phyloP scores from a whole-genome alignment of 2,329 filamentous ascomycete genomes.

The Westerdykella aurantiaca region DNA sequence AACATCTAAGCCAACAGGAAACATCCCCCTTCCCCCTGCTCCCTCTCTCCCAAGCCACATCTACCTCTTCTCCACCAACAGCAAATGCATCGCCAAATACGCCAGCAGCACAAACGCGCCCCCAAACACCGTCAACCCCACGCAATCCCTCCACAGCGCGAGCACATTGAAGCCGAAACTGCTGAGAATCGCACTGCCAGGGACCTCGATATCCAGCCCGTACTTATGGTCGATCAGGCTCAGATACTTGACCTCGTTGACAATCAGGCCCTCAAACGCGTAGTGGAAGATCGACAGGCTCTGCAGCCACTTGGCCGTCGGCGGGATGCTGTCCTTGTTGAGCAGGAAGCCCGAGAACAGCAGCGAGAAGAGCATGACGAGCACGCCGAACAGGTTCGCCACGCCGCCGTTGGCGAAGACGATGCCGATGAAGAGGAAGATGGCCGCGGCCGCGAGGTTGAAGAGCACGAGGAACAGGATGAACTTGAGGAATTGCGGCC shows the following conservation, averaged over 20 bases:
- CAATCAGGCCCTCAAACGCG: constrained; percentile 90
- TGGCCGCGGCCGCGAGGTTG: constrained; percentile 87
- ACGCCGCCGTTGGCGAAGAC: constrained; percentile 87
- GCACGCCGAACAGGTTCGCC: constrained; percentile 84
- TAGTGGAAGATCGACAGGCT: constrained; percentile 96
- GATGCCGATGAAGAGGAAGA: constrained; percentile 94
- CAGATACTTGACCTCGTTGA: constrained; percentile 90
- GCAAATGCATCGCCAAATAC: constrained; percentile 85
- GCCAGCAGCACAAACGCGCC: constrained; percentile 79
- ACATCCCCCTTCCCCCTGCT: no score
- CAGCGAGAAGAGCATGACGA: constrained; percentile 96
- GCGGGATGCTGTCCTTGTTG: constrained; percentile 89
- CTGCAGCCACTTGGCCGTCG: constrained; percentile 83
- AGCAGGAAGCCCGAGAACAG: constrained; percentile 90
- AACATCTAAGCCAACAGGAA: no score
- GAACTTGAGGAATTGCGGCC: constrained; percentile 82
- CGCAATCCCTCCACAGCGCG: constrained; percentile 77
- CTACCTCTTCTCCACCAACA: constrained; percentile 83
- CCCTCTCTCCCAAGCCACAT: no score
- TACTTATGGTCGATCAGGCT: constrained; percentile 92
- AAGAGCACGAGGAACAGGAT: constrained; percentile 89
- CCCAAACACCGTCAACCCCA: constrained; percentile 76
- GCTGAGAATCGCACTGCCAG: constrained; percentile 87
- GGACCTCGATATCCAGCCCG: constrained; percentile 91
- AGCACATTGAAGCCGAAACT: constrained; percentile 90